These are phyloP conservation scores for Triangularia setosa DNA, from an alignment of 2,329 filamentous ascomycete species.

Conservation along the genomic window DNA sequence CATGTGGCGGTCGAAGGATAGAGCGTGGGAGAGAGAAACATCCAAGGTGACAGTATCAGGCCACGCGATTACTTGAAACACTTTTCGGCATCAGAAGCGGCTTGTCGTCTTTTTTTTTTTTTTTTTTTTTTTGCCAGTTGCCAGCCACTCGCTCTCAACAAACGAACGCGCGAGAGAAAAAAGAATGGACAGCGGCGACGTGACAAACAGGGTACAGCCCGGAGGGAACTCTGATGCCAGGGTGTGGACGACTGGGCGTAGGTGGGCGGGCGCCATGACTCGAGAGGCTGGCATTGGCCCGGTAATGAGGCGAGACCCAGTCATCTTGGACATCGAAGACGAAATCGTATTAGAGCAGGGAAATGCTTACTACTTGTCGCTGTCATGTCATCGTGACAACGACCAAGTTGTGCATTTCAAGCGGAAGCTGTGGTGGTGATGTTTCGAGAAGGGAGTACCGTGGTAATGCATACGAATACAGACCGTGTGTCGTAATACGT, in stretches of 20 bases:
- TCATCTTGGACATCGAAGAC: not conserved
- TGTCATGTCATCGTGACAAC: not conserved
- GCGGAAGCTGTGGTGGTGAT: not conserved
- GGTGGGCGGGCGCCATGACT: constrained; percentile 1
- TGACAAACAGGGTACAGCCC: not conserved
- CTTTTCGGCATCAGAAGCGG: not conserved
- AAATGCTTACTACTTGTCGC: not conserved
- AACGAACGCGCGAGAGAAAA: not conserved
- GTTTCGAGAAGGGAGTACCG: not conserved
- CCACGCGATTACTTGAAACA: not conserved
- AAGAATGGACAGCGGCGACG: not conserved
- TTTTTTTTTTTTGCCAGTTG: not conserved
- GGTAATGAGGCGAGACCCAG: not conserved
- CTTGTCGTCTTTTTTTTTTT: not conserved
- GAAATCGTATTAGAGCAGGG: not conserved
- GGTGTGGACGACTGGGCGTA: not conserved
- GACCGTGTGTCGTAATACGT: not conserved
- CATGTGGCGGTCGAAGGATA: not conserved
- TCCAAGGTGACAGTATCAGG: not conserved
- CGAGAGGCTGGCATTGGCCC: constrained; percentile 1
- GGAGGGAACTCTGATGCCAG: not conserved
- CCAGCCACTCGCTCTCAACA: not conserved
- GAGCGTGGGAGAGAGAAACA: not conserved
- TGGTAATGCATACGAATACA: not conserved
- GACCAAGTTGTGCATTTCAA: not conserved